Base-by-base conservation (phyloP, 164 flowering plant genomes). In the Umbellularia californica region DNA sequence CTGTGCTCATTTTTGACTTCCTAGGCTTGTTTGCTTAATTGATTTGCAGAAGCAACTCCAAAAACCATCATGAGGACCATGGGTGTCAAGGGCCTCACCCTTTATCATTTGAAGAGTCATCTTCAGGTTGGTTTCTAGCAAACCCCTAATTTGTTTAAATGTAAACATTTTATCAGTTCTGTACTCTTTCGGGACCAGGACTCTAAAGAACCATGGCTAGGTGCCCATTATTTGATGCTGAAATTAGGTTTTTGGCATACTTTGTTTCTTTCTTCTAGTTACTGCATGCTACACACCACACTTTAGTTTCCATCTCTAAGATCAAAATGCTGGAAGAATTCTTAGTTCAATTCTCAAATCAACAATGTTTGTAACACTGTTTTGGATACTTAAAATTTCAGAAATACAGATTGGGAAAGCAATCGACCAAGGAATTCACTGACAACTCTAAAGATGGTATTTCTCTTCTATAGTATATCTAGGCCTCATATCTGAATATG, bases 331-430 rank as follows among this genome's bases (percentile, higher is more conserved):
- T 19, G 5, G 41, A 19, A 9, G 28, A 23, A 72, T 28, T n/a
- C 5, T 24, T 27, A 25, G 50, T 30, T 35, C 5, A 50, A 17
- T 75, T 58, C 14, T 20, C 35, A 15, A 33, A 19, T 33, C 65
- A 58, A 30, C 35, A 27, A 55, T 74, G 25, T 25, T 51, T 41
- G 9, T 24, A 66, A 66, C 24, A 11, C 19, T 10, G 11, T 67
- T 20, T 60, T 30, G 66, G 67, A 24, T 41, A 20, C 62, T 75
- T 15, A 23, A 23, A 22, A 76, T 77, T 81, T 87, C 92, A 95
- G 99, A 95, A 95, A 82, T 95, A 86, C 81, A 86, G 99, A 47
- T 63, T 95, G 86, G 98, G 99, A 74, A 95, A 87, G 85, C 99
- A 92, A 82, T 78, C 97, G 15, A 81, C 79, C 87, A 95, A 90